Conservation (phyloP, 75 land plant species). For the Sequoia sempervirens region DNA sequence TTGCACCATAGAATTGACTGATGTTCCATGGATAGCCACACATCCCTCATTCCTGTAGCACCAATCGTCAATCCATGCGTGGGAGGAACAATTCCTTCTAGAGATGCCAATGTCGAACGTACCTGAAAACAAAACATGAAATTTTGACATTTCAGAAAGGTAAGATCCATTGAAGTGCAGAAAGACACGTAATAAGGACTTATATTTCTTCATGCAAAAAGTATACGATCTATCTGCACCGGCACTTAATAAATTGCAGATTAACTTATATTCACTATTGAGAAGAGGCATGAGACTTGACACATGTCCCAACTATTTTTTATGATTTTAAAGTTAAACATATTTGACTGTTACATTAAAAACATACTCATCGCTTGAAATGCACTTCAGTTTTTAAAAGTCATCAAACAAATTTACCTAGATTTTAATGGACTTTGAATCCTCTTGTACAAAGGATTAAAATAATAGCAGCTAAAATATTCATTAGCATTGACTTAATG, state of each 20-base stretch:
- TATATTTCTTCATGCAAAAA: background rate
- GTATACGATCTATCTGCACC: background rate
- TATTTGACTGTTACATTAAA: background rate
- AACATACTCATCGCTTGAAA: background rate
- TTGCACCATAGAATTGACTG: conserved; percentile 97
- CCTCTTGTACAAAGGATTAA: background rate
- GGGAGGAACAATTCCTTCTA: conserved; percentile 91
- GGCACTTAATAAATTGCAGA: background rate
- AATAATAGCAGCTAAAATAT: background rate
- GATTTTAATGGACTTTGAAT: background rate
- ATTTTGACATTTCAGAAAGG: background rate
- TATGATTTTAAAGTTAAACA: background rate
- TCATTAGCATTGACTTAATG: background rate
- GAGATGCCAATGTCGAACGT: conserved; percentile 74
- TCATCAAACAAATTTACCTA: no score
- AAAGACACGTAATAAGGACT: background rate
- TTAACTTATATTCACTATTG: background rate
- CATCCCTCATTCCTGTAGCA: conserved; percentile 89
- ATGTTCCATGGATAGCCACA: conserved; percentile 94
- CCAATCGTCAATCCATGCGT: conserved; percentile 82
- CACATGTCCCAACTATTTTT: background rate
- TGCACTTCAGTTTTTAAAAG: background rate
- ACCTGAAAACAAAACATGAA: conserved; percentile 42
- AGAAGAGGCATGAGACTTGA: background rate
- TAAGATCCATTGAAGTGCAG: background rate